Evolutionary conservation across 2,329 filamentous ascomycete genomes (phyloP), one percentile per base, ranked within the genome.

Genomic region (Cordyceps cicadae): DNA sequence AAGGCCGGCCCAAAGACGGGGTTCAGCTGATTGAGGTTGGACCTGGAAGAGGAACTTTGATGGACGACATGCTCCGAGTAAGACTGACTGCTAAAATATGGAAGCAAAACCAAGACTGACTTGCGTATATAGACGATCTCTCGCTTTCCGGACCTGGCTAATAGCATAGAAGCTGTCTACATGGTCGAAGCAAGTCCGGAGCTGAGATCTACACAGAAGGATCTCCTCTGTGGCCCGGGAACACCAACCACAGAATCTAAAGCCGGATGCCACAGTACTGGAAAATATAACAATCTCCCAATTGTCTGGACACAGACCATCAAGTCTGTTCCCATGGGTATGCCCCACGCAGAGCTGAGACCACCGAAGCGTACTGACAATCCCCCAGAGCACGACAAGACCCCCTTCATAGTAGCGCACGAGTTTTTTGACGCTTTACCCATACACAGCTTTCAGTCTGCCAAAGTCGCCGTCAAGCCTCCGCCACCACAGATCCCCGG

Each of bases 381-480:
- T 12, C 51, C 29, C 9, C 2, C 29, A 87, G 86, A 84, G 63
- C 75, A 85, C 24, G 80, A 82, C 63, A 89, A 88, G 70, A 89
- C 87, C 24, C 93, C 94, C 0, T 95, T 97, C 73, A 96, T 99
- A 63, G 84, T 97, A 54, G 94, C 94, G 5, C 94, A 99, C 72
- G 94, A 99, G 72, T 97, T 99, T 79, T 99, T 99, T 76, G 94
- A 99, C 67, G 94, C 94, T 2, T 86, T 99, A 0, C 94, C 94
- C 39, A 97, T 99, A 67, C 92, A 99, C 72, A 87, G 90, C 63
- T 99, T 99, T 72, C 88, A 97, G 73, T 88, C 90, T 15, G 81
- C 93, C 55, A 71, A 74, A 6, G 72, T 78, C 60, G 37, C 62
- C 57, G 54, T 39, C 70, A 66, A 59, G 29, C 63, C 60, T 39